These are phyloP conservation scores for Trichoderma endophyticum DNA, from an alignment of 2,329 filamentous ascomycete genomes.

Conservation along the genomic window DNA sequence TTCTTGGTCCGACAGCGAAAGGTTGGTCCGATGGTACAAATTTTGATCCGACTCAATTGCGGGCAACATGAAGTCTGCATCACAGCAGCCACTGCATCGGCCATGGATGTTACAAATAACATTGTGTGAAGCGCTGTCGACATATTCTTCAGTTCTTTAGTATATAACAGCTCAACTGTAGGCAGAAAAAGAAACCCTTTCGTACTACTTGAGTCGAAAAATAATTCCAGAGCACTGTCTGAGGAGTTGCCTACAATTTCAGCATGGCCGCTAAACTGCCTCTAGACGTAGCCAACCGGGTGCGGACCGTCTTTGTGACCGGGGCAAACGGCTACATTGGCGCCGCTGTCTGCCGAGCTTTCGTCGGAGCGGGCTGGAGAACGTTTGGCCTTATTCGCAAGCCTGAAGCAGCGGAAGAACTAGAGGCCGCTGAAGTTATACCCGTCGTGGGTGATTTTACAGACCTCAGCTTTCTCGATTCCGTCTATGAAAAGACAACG, in stretches of 20 bases:
- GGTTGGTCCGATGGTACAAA: background rate
- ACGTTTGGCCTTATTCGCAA: conserved; percentile 45
- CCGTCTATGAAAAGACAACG: background rate
- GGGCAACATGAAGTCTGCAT: background rate
- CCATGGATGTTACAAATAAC: background rate
- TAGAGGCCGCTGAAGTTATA: conserved; percentile 37
- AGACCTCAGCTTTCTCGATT: background rate
- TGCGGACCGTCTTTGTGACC: conserved; percentile 40
- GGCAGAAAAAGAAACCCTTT: background rate
- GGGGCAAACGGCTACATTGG: conserved; percentile 51
- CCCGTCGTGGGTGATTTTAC: conserved; percentile 36
- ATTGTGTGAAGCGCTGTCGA: background rate
- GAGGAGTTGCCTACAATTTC: background rate
- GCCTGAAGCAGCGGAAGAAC: conserved; percentile 26
- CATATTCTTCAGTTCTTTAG: background rate
- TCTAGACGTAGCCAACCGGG: background rate
- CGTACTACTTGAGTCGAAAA: background rate
- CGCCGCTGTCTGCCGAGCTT: conserved; percentile 42
- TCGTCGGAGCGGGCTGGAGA: conserved; percentile 43
- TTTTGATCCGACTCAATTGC: background rate
- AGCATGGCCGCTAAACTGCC: background rate
- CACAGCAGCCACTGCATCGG: background rate
- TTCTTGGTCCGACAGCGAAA: background rate
- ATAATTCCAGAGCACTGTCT: background rate
- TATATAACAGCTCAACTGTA: background rate